Evolutionary conservation across 1,139 yeast species (phyloP), one percentile per base, ranked within the genome.

Genomic region (Candida dubliniensis): DNA sequence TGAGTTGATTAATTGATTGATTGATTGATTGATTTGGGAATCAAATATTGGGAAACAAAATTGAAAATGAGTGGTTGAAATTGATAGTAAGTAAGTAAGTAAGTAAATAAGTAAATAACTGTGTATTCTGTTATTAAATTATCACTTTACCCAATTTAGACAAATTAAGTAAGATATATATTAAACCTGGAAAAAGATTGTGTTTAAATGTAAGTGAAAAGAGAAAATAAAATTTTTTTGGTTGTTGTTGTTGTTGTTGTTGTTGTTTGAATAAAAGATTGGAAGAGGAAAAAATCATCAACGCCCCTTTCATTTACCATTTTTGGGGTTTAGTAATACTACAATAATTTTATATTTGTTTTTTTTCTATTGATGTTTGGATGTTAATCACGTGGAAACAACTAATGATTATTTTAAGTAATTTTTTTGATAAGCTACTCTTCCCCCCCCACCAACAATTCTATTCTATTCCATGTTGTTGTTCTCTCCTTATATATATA

Each of bases 231-330:
- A 26, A 26, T 26, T 13, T 24, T 30, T 30, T 12, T 30, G n/a
- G 23, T 29, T 11, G 8, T 30, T 30, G n/a, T 12, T 30, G 12
- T 27, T n/a, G n/a, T n/a, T n/a, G n/a, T 27, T 27, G 3, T 27
- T 27, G 30, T 4, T 4, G 30, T 27, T 30, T 33, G 36, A 34
- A 27, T 31, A 26, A 31, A 38, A 38, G 40, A 31, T 38, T 38
- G 40, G 40, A 38, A 38, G 35, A 38, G 40, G 40, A 31, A 38
- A 38, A 38, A 38, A 38, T 30, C 15, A 8, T 31, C 25, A 38
- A 38, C 40, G 40, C 40, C 40, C 40, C 40, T 38, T 38, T 38
- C 29, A 31, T 38, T 38, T 38, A 24, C 40, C 32, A 25, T 38
- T 38, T 38, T 38, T 24, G 40, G 40, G n/a, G n/a, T n/a, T n/a